Evolutionary conservation across 257 asterid species (phyloP), one percentile per base, ranked within the genome.

Genomic region (Nicotiana paniculata): DNA sequence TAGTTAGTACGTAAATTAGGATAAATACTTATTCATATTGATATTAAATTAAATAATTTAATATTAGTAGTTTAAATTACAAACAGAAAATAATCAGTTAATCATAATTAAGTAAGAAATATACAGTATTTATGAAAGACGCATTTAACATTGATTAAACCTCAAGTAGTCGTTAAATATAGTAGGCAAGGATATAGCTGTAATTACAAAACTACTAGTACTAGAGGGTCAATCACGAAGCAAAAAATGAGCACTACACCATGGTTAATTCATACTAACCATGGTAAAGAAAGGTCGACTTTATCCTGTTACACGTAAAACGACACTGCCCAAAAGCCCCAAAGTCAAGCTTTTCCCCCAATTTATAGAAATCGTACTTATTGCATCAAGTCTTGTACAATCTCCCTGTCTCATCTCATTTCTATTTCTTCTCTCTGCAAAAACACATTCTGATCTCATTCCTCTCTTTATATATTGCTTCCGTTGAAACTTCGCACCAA

Each of bases 261-360:
- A 72, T 83, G 83, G 92, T 85, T 82, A 80, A 82, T 55, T 85
- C 4, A 48, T 57, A 75, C 64, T 48, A 80, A 66, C 85, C 28
- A 53, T 59, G 81, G 91, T 88, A 51, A 81, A 81, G 81, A 57
- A 75, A 13, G 74, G 6, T 87, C 90, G 89, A 82, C 86, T 83
- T 83, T 87, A 86, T 86, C 90, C 89, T 63, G 84, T 87, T 24
- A 75, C 63, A 75, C 80, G 46, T 11, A 77, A 48, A 82, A 68
- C 65, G 83, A 67, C 85, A 68, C 59, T 46, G 37, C 72, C 59
- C 62, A 13, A 53, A 30, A 79, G 16, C 57, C 82, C 37, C 82
- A 59, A 62, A 62, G 58, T 79, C 72, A 37, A 79, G 61, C 61
- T 79, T 62, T 79, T 37, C 48, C 2, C 76, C 69, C n/a, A 61